These are phyloP conservation scores for Yarrowia yakushimensis DNA, from an alignment of 805 yeast genomes.

Conservation along the genomic window DNA sequence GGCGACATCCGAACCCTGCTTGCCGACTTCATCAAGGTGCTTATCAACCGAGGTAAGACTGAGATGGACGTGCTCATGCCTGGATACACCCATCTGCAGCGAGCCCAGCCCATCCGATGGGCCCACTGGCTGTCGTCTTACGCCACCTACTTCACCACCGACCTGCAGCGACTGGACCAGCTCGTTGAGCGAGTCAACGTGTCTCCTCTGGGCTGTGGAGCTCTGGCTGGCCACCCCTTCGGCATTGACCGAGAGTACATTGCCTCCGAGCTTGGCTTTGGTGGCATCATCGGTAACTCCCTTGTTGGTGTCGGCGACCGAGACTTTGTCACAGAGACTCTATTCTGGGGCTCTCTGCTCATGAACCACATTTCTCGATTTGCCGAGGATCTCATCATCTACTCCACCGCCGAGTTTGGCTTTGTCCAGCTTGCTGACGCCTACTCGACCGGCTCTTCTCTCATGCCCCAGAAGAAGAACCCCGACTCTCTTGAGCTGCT, in stretches of 20 bases:
- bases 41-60: slow-evolving; percentile 68
- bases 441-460: slow-evolving; percentile 94
- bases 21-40: slow-evolving; percentile 61
- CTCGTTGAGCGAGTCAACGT: slow-evolving; percentile 76
- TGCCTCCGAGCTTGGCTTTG: slow-evolving; percentile 75
- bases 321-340: slow-evolving; percentile 91
- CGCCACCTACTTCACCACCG: slow-evolving; percentile 92
- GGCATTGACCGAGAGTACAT: slow-evolving; percentile 95
- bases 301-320: slow-evolving; percentile 96
- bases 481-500: slow-evolving; percentile 94
- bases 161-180: slow-evolving; percentile 78
- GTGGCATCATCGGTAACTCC: slow-evolving; percentile 89
- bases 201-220: slow-evolving; percentile 95
- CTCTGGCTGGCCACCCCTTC: slow-evolving; percentile 98
- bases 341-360: slow-evolving; percentile 93
- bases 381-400: slow-evolving; percentile 90
- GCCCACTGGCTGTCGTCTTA: slow-evolving; percentile 94
- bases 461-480: slow-evolving; percentile 99
- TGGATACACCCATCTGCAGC: slow-evolving; percentile 96
- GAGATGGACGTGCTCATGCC: slow-evolving; percentile 97
- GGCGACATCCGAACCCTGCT: slow-evolving; percentile 52
- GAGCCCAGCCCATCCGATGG: slow-evolving; percentile 99
- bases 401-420: slow-evolving; percentile 97
- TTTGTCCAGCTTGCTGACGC: slow-evolving; percentile 93
- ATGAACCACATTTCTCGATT: slow-evolving; percentile 95